Conservation (phyloP, 768 basidiomycete species). For the Boletus subcaerulescens region DNA sequence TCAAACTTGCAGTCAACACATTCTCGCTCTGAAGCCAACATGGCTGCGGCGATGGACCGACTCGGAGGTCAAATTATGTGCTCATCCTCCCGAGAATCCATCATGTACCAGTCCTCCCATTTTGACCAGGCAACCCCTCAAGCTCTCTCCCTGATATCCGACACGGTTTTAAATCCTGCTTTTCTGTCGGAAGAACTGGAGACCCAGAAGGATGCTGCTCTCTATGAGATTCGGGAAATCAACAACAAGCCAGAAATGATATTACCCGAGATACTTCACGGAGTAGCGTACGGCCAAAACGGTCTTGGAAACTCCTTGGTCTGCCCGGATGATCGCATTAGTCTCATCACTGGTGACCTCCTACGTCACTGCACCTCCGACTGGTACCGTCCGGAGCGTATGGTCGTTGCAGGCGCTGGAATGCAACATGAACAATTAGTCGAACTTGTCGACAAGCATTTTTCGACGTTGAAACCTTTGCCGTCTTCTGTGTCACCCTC, state of each 20-base stretch:
- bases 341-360: slow-evolving; percentile 55
- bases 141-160: slow-evolving; percentile 85
- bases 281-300: slow-evolving; percentile 72
- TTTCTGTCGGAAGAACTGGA: slow-evolving; percentile 78
- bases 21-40: slow-evolving; percentile 68
- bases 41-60: slow-evolving; percentile 76
- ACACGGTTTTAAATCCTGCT: slow-evolving; percentile 80
- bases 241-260: slow-evolving; percentile 88
- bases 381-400: slow-evolving; percentile 92
- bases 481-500: slow-evolving; percentile 23
- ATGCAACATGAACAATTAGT: slow-evolving; percentile 89
- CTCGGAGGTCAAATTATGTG: slow-evolving; percentile 92
- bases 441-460: slow-evolving; percentile 79
- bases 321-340: slow-evolving; percentile 82
- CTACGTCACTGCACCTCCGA: slow-evolving; percentile 64
- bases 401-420: slow-evolving; percentile 94
- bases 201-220: slow-evolving; percentile 80
- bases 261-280: slow-evolving; percentile 86
- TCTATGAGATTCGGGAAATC: slow-evolving; percentile 89
- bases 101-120: slow-evolving; percentile 98
- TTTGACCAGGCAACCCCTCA: slow-evolving; percentile 79
- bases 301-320: slow-evolving; percentile 89
- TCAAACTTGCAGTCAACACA: slow-evolving; percentile 58
- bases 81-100: slow-evolving; percentile 87
- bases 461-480: slow-evolving; percentile 59